Conservation (phyloP, 352 stramenopile genomes). For the Pythium brachiatum region DNA sequence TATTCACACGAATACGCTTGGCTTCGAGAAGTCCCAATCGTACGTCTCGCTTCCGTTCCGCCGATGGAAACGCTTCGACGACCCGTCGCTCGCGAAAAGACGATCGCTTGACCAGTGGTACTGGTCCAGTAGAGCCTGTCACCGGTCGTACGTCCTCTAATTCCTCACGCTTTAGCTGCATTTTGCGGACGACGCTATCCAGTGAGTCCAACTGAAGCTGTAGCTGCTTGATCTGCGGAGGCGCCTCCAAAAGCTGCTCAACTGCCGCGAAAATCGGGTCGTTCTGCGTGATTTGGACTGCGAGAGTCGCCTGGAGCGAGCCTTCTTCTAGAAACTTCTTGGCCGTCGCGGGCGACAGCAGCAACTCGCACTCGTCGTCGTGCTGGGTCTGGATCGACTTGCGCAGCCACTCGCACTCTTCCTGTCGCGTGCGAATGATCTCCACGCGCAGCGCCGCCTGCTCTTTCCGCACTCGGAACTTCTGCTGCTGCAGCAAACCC, state of each 20-base stretch:
- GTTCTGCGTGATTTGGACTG: conserved; percentile 20
- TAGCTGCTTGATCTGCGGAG: conserved; percentile 19
- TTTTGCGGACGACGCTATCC: conserved; percentile 3
- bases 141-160: conserved; percentile 3
- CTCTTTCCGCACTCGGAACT: conserved; percentile 1
- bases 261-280: conserved; percentile 27
- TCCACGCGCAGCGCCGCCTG: conserved; percentile 4
- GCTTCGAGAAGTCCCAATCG: conserved; percentile 15
- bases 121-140: conserved; percentile 1
- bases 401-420: conserved; percentile 26
- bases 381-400: conserved; percentile 24
- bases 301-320: conserved; percentile 22
- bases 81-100: conserved; percentile 18
- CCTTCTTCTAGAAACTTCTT: conserved; percentile 26
- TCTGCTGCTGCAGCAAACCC: conserved; percentile 14
- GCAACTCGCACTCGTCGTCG: conserved; percentile 20
- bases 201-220: conserved; percentile 22
- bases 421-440: conserved; percentile 18
- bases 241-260: conserved; percentile 19
- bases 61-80: conserved; percentile 12
- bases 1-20: conserved; percentile 9
- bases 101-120: conserved; percentile 15
- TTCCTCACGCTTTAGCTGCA: conserved; percentile 10
- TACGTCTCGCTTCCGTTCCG: conserved; percentile 16
- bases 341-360: conserved; percentile 10